phyloP scores from a whole-genome alignment of 441 rosid species.

The Pelargonium myrrhifolium region DNA sequence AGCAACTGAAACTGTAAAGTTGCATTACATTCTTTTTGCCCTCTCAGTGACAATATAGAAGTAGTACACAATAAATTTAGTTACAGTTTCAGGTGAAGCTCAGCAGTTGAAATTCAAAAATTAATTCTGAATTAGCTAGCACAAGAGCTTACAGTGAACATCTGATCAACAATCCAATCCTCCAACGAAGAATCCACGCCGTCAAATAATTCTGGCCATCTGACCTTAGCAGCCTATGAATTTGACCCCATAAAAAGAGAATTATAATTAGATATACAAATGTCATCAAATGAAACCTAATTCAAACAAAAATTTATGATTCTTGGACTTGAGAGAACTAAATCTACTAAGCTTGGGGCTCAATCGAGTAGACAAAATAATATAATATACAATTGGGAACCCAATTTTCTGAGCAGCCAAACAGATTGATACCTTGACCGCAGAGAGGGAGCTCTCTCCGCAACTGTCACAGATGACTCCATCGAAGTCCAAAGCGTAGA shows the following conservation, averaged over 20 bases:
- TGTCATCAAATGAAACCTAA: no score
- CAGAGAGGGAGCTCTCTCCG: constrained; percentile 89
- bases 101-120: no score
- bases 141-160: constrained; percentile 46
- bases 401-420: constrained; percentile 8
- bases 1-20: no score
- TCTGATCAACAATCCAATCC: constrained; percentile 84
- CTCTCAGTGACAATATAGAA: no score
- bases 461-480: constrained; percentile 91
- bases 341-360: no score
- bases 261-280: no score
- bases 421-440: constrained; percentile 52
- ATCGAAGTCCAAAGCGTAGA: constrained; percentile 94
- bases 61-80: no score
- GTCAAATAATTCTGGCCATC: constrained; percentile 74
- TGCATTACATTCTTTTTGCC: no score
- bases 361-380: not conserved
- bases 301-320: not conserved
- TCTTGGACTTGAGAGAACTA: no score
- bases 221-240: constrained; percentile 62
- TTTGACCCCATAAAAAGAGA: not conserved
- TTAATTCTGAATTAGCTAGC: not conserved
- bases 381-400: not conserved
- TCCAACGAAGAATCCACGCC: constrained; percentile 55
- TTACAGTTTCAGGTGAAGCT: no score